Base-by-base conservation (phyloP, 1,284 basidiomycete species). In the Pisolithus thermaeus region DNA sequence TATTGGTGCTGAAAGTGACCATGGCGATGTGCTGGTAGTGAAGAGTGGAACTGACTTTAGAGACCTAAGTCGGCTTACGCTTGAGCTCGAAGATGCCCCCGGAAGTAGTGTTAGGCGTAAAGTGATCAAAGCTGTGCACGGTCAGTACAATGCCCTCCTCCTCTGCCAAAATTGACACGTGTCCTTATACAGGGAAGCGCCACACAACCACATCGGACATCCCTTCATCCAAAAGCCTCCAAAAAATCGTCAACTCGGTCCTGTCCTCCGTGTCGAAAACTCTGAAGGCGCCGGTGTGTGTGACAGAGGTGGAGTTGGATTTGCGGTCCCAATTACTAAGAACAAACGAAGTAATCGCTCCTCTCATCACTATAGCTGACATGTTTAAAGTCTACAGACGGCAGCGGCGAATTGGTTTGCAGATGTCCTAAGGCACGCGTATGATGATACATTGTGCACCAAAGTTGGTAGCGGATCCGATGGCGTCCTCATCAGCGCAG, bases 1-100 rank as follows among this genome's bases (percentile, higher is more conserved):
- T 12, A 76, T 90, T 2, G 92, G 92, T 11, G 82, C 84, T 2
- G 85, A 90, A 61, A 75, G 74, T 14, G 93, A 96, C 63, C 61
- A 80, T 2, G 88, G 87, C 3, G 83, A 90, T 40, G 69, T 86
- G 54, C 76, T 85, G 32, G 75, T 91, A 14, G 70, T 94, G 58
- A 97, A 97, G 68, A 92, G 88, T 57, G 93, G 93, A 5, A 91
- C 88, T 5, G 92, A 97, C 69, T 97, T 97, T 66, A 80, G 90
- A 32, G 92, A 96, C 56, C 71, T 96, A 25, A 90, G 89, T 47
- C 85, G 90, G 55, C 72, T 93, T 40, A 73, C 67, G 0, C 69
- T 96, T 18, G 79, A 83, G 52, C 71, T 96, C 3, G 73, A 75
- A 35, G 72, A 81, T 46, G 77, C 84, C 1, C 78, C 84, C 1